Evolutionary conservation across 257 asterid species (phyloP).

Genomic region (Galeopsis tetrahit): DNA sequence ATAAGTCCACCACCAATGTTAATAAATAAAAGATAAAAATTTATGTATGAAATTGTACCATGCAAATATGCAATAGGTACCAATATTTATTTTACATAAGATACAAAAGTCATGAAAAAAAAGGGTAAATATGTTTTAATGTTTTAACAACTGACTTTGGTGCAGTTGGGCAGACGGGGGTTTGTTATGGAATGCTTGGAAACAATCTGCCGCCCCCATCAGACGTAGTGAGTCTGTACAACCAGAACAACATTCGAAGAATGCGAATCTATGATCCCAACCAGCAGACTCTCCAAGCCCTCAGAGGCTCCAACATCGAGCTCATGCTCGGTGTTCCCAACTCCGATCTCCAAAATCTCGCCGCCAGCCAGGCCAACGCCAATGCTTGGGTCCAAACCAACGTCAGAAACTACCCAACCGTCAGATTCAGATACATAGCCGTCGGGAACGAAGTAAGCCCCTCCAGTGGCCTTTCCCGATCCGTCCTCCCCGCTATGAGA

Average conservation of each 20-base stretch:
- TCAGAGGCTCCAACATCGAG: conserved; percentile 41
- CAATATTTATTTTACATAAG: too few relatives aligned
- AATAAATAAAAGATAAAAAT: too few relatives aligned
- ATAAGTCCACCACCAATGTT: too few relatives aligned
- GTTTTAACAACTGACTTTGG: too few relatives aligned
- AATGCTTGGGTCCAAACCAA: conserved; percentile 60
- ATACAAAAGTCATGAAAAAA: too few relatives aligned
- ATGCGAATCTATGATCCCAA: conserved; percentile 53
- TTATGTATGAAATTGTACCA: too few relatives aligned
- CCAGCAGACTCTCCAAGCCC: conserved; percentile 42
- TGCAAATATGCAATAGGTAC: too few relatives aligned
- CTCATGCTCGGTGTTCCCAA: conserved; percentile 50
- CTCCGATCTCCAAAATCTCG: conserved; percentile 42
- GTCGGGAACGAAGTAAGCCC: conserved; percentile 68
- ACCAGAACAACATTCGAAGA: conserved; percentile 40
- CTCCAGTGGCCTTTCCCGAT: conserved; percentile 7
- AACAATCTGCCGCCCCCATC: conserved; percentile 39
- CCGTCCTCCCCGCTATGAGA: conserved; percentile 40
- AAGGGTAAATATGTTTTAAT: too few relatives aligned
- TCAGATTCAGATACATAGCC: conserved; percentile 49
- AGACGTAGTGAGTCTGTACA: conserved; percentile 41
- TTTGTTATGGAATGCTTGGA: conserved; percentile 45
- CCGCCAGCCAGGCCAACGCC: conserved; percentile 59
- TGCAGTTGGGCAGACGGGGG: conserved; percentile 54
- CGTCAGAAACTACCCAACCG: conserved; percentile 46